Conservation (phyloP, 2,329 filamentous ascomycete genomes). For the Arthroderma sp. region DNA sequence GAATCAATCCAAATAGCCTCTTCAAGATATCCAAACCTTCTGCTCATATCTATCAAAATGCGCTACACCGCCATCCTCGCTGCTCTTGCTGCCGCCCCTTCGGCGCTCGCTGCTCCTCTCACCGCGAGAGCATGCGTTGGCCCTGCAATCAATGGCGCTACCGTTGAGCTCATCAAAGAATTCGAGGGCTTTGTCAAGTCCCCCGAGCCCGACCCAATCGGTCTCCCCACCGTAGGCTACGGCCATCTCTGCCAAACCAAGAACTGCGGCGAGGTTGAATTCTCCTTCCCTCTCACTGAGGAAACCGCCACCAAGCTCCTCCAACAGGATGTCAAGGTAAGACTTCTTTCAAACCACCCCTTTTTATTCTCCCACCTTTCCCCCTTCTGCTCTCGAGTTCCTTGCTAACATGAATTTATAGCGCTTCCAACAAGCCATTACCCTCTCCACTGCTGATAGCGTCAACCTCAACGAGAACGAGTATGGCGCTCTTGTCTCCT, state of each 20-base stretch:
- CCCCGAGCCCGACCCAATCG: constrained; percentile 29
- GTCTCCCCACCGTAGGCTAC: constrained; percentile 38
- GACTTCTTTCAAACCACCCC: neutral
- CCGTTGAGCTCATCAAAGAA: constrained; percentile 24
- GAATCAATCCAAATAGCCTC: neutral
- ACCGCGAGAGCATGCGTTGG: constrained; percentile 9
- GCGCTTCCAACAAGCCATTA: constrained; percentile 28
- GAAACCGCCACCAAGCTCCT: constrained; percentile 31
- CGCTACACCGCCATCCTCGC: constrained; percentile 31
- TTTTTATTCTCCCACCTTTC: neutral
- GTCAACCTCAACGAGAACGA: constrained; percentile 38
- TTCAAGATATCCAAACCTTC: neutral
- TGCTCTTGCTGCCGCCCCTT: constrained; percentile 23
- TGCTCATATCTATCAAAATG: constrained; percentile 26
- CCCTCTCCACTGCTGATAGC: constrained; percentile 19
- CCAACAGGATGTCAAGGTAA: constrained; percentile 26
- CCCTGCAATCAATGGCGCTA: constrained; percentile 22
- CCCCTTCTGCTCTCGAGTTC: neutral
- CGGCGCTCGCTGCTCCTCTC: constrained; percentile 1
- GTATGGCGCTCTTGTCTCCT: constrained; percentile 40
- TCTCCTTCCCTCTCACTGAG: constrained; percentile 33
- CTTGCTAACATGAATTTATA: constrained; percentile 7
- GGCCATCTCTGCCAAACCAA: constrained; percentile 35
- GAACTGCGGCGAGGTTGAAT: constrained; percentile 34
- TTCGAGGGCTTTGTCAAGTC: constrained; percentile 24